Evolutionary conservation across 192 early-diverging fungal genomes (phyloP), one percentile per base, ranked within the genome.

Genomic region (Coemansia sp.): DNA sequence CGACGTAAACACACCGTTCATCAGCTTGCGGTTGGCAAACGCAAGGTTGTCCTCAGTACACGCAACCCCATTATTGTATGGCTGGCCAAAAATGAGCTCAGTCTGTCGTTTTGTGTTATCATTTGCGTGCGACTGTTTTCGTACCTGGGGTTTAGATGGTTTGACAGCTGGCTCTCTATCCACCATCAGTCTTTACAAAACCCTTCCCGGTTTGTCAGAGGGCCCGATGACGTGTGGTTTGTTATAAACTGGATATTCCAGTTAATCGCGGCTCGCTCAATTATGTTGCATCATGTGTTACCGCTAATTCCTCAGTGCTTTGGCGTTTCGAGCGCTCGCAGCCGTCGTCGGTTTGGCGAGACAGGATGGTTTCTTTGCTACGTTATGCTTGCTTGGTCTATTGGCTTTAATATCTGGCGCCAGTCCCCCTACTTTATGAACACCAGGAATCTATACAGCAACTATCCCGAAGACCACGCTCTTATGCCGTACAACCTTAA

Each of bases 241-340:
- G 79, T 88, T 5, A 48, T 46, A 23, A 84, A 84, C 63, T 89
- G 86, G 86, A 67, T 87, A 20, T 56, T 88, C 11, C 74, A 76
- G 39, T 84, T 88, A 19, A 84, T 87, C 10, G 83, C 83, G 15
- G 53, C 83, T 9, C 83, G 89, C 12, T 81, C 83, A 0, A 19
- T 71, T 10, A 56, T 83, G 45, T 79, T 88, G 79, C 79, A 67
- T 49, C 58, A 71, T 26, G 37, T 74, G 21, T 16, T 70, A 40
- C 69, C 69, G 1, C 35, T 50, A 10, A 31, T 74, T 42, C 52
- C 72, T 4, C 53, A 48, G 16, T 43, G 38, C n/a, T 28, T 70
- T 45, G 53, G 59, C 5, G 55, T 80, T 20, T 49, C 28, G 31
- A 63, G 39, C 35, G 42, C 39, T 5, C 52, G 71, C 15, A 72